Percentiles rank a stretch among this genome's conserved stretches.
phyloP scores from a whole-genome alignment of 176 grass and related monocot species.

The Rhynchospora tenuis region DNA sequence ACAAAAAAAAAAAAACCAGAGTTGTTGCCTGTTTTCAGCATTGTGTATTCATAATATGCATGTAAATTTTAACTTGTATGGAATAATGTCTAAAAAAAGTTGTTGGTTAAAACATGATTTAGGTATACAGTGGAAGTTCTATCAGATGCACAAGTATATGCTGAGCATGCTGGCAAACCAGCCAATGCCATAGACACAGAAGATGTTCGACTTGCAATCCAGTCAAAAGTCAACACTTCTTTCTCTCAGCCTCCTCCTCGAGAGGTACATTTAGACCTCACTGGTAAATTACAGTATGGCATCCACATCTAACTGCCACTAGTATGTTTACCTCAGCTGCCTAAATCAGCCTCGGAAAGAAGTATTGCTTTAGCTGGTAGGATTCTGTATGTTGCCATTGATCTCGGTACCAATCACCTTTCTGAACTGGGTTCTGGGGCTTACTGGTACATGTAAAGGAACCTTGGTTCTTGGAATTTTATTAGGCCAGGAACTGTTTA shows the following conservation, averaged over 20 bases:
- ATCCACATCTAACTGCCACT: neutral
- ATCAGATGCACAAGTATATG: slow-evolving; percentile 73
- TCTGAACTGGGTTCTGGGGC: neutral
- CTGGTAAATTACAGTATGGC: neutral
- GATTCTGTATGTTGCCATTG: neutral
- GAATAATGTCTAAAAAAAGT: neutral
- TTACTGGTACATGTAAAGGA: neutral
- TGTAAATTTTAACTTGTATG: neutral
- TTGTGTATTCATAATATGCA: neutral
- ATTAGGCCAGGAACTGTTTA: neutral
- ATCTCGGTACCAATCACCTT: neutral
- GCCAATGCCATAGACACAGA: slow-evolving; percentile 64
- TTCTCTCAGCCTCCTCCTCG: slow-evolving; percentile 98
- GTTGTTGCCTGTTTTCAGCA: neutral
- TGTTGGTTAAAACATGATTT: neutral
- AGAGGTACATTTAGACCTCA: slow-evolving; percentile 49
- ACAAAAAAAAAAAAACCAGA: neutral
- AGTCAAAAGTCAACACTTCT: slow-evolving; percentile 95
- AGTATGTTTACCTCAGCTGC: neutral
- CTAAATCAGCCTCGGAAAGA: neutral
- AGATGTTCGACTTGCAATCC: slow-evolving; percentile 81
- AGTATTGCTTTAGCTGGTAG: neutral
- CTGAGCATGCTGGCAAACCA: slow-evolving; percentile 81
- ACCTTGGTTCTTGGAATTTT: neutral
- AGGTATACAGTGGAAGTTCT: slow-evolving; percentile 80